Percentiles rank a stretch among this genome's conserved stretches.
Evolutionary conservation across 345 rosid species (phyloP).

Genomic region (Boechera stricta): DNA sequence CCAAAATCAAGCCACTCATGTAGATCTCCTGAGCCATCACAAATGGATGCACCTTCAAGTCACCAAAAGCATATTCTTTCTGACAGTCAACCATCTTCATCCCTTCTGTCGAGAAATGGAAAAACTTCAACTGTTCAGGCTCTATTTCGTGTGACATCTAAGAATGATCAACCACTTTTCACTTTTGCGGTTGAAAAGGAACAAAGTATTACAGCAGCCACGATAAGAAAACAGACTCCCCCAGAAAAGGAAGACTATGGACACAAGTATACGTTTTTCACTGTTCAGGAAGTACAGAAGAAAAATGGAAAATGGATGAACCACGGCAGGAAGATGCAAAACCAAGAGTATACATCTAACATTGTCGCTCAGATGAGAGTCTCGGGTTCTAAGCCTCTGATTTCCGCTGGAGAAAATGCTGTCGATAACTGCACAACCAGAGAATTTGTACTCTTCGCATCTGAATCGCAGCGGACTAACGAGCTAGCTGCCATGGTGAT

Average conservation of each 20-base stretch:
- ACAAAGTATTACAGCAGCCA: slow-evolving; percentile 78
- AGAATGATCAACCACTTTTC: slow-evolving; percentile 83
- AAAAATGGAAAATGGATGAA: slow-evolving; percentile 78
- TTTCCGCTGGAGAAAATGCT: slow-evolving; percentile 37
- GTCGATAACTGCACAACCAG: slow-evolving; percentile 49
- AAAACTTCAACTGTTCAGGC: slow-evolving; percentile 69
- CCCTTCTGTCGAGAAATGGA: slow-evolving; percentile 46
- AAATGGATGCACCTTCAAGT: slow-evolving; percentile 44
- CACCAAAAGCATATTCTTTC: slow-evolving; percentile 47
- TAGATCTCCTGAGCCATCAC: slow-evolving; percentile 52
- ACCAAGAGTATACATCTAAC: slow-evolving; percentile 67
- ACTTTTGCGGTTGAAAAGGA: slow-evolving; percentile 87
- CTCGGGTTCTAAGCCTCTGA: slow-evolving; percentile 55
- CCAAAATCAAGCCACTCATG: slow-evolving; percentile 57
- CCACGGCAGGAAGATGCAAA: slow-evolving; percentile 66
- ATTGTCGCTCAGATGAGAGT: slow-evolving; percentile 83
- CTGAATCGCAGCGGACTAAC: slow-evolving; percentile 61
- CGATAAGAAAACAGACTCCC: slow-evolving; percentile 55
- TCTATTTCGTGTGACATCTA: slow-evolving; percentile 75
- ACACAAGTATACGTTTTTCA: slow-evolving; percentile 74
- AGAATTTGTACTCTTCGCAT: slow-evolving; percentile 72
- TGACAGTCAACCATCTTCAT: slow-evolving; percentile 43
- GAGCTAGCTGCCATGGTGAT: slow-evolving; percentile 92
- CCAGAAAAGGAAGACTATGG: slow-evolving; percentile 56
- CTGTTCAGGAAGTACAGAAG: slow-evolving; percentile 74